Conservation (phyloP, 176 grass and related monocot species). For the Musa troglodytarum region DNA sequence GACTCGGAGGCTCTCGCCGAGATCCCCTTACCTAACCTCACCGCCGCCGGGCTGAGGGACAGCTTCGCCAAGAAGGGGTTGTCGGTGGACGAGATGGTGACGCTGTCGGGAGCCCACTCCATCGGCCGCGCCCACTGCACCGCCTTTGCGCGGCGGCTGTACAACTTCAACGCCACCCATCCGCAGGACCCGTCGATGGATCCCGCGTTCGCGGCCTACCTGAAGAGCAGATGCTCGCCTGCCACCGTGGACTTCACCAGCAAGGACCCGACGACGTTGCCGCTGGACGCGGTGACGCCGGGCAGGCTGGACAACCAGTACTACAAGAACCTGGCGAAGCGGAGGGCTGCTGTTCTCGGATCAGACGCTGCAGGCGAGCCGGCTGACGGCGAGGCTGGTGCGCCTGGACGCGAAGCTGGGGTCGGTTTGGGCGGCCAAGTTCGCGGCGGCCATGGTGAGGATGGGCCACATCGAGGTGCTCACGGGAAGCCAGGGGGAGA, state of each 20-base stretch:
- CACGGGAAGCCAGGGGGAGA: conserved; percentile 39
- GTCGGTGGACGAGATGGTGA: conserved; percentile 32
- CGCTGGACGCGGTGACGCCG: conserved; percentile 32
- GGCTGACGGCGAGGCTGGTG: conserved; percentile 17
- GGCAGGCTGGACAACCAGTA: conserved; percentile 34
- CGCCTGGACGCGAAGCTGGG: conserved; percentile 1
- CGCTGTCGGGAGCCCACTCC: conserved; percentile 32
- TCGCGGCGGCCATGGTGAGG: conserved; percentile 55
- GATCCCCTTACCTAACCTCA: conserved; percentile 9
- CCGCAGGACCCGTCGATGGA: conserved; percentile 30
- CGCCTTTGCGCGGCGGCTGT: conserved; percentile 22
- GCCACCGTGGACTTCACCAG: conserved; percentile 7
- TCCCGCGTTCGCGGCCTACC: conserved; percentile 1
- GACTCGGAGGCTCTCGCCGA: conserved; percentile 25
- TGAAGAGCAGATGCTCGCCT: conserved; percentile 35
- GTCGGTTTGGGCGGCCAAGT: conserved; percentile 21
- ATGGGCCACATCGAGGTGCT: conserved; percentile 55
- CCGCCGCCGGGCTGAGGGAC: not conserved
- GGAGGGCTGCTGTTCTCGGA: conserved; percentile 28
- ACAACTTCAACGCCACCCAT: conserved; percentile 19
- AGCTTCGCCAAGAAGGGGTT: conserved; percentile 32
- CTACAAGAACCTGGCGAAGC: conserved; percentile 36
- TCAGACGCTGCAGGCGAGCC: conserved; percentile 14
- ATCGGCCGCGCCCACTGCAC: conserved; percentile 46
- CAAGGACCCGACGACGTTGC: conserved; percentile 30